Percentiles rank a stretch among this genome's conserved stretches.
Conservation (phyloP, 345 rosid species). For the Euphorbia tirucalli region DNA sequence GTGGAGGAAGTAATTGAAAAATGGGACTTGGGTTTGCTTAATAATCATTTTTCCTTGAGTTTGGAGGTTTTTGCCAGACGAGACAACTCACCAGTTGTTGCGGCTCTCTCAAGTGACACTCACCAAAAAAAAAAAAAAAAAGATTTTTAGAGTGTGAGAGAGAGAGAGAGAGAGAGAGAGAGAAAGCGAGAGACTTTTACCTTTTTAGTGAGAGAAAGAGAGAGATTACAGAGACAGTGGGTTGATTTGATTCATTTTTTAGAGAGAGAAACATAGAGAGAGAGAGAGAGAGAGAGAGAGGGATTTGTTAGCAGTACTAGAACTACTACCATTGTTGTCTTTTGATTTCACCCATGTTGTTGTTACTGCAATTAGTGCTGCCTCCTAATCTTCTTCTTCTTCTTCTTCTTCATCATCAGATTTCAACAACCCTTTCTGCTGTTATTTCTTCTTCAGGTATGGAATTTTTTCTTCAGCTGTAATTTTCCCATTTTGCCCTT, state of each 20-base stretch:
- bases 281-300: background rate
- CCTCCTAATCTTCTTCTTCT: constrained; percentile 25
- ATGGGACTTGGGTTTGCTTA: constrained; percentile 2
- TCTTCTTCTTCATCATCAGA: constrained; percentile 32
- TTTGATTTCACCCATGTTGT: constrained; percentile 19
- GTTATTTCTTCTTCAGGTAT: constrained; percentile 25
- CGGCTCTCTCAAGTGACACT: constrained; percentile 44
- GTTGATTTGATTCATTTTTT: constrained; percentile 2
- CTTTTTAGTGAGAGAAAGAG: constrained; percentile 22
- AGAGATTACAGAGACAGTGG: background rate
- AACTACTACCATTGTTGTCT: constrained; percentile 6
- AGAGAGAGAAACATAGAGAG: constrained; percentile 20
- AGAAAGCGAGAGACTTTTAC: constrained; percentile 7
- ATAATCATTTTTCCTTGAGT: constrained; percentile 16
- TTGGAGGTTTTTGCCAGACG: constrained; percentile 35
- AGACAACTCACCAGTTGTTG: constrained; percentile 52
- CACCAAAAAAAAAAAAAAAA: constrained; percentile 9
- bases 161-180: constrained; percentile 10
- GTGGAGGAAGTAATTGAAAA: no score
- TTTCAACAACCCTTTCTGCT: constrained; percentile 16
- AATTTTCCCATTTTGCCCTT: constrained; percentile 9
- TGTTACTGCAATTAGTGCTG: constrained; percentile 15
- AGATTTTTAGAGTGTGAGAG: constrained; percentile 19
- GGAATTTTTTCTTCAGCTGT: background rate
- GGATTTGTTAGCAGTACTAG: background rate